Evolutionary conservation across 2,329 filamentous ascomycete genomes (phyloP), one percentile per base, ranked within the genome.

Genomic region (Keithomyces neogunnii): DNA sequence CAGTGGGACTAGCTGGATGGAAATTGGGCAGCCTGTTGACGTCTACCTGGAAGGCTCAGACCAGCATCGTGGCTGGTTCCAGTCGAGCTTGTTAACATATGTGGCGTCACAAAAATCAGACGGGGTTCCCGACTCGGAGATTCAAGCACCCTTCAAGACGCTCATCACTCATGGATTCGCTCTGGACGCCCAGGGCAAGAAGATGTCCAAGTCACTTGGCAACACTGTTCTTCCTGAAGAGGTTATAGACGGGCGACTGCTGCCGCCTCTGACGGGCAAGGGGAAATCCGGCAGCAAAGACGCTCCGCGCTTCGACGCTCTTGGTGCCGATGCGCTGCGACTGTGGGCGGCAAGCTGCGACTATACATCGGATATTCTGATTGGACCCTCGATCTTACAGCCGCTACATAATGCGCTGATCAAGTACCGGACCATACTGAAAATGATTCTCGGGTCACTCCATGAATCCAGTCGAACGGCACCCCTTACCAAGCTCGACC

Each of bases 1-100:
- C 66, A 97, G 93, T 58, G 93, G 93, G 5, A 96, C 88, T 47
- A 96, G 89, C 62, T 99, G 93, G 93, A 86, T 76, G 3, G 76
- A 81, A 63, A 74, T 72, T 31, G 59, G 67, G 7, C 62, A 65
- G 31, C 84, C 66, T 29, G 89, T 89, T 0, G 90, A 99, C 65
- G 79, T 97, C 29, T 97, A 95, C 64, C 78, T 97, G 3, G 93
- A 99, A 71, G 93, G 93, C 33, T 88, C 86, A 3, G 93, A 99
- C 66, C 93, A 99, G 66, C 93, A 99, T 68, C 86, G 93, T 39
- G 93, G 93, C 32, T 99, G 93, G 93, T 99, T 99, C 66, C 93
- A 99, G 68, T 97, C 93, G 5, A 95, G 90, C 56, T 77, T 99
- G 9, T 77, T 99, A 51, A 97, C 93, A 0, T 84, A 89, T 47